Evolutionary conservation across 2,329 filamentous ascomycete genomes (phyloP).

Genomic region (Penicillium sp.): DNA sequence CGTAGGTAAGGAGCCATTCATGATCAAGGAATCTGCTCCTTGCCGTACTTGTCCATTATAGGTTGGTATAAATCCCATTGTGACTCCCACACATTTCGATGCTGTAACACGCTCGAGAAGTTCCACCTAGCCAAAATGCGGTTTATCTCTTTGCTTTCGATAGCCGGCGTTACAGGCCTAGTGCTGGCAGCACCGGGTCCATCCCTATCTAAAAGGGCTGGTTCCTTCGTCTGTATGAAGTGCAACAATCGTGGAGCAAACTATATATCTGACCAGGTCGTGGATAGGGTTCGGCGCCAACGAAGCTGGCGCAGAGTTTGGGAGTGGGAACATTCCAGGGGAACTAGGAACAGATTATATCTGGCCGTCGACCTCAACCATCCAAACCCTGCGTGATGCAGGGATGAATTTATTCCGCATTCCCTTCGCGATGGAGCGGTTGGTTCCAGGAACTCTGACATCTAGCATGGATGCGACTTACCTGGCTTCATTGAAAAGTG

Average conservation of each 20-base stretch:
- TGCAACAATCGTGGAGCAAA: neutral
- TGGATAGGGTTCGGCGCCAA: constrained; percentile 21
- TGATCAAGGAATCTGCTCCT: neutral
- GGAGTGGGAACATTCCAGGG: constrained; percentile 10
- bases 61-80: neutral
- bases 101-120: neutral
- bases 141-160: neutral
- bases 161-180: neutral
- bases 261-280: constrained; percentile 1
- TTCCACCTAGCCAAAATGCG: neutral
- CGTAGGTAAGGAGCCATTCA: neutral
- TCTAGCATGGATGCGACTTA: constrained; percentile 17
- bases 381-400: constrained; percentile 14
- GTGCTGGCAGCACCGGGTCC: neutral
- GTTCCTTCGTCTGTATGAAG: constrained; percentile 2
- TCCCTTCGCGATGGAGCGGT: constrained; percentile 21
- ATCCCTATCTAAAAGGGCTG: neutral
- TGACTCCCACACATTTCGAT: neutral
- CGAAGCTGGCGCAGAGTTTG: constrained; percentile 15
- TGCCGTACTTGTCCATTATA: neutral
- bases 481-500: constrained; percentile 14
- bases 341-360: constrained; percentile 17
- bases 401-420: constrained; percentile 24
- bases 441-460: constrained; percentile 15
- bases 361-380: constrained; percentile 17